Base-by-base conservation (phyloP, 805 yeast species). In the Yarrowia deformans region DNA sequence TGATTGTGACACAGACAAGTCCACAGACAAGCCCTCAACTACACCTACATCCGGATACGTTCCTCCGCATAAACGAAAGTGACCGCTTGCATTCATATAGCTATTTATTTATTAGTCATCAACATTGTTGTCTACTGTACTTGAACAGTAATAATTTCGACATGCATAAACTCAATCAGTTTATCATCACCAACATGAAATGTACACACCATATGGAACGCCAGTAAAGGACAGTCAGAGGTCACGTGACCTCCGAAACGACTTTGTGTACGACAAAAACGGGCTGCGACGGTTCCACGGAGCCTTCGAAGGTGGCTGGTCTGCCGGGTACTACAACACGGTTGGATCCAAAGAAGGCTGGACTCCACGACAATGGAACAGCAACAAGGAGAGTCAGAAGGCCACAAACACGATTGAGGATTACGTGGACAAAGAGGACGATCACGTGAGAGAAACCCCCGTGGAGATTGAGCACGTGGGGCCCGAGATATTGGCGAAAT, bases 311-410 rank as follows among this genome's bases (percentile, higher is more conserved):
- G 79, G 79, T 14, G 80, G 80, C n/a, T 76, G 73, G 67, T 73
- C 77, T 7, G 79, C 80, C 5, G 79, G 80, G 6, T 77, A 76
- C 63, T 73, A 70, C 73, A 76, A 77, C 48, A 71, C 79, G 8
- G 80, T 77, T 3, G 80, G 79, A 7, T 75, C 79, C 12, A 74
- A 75, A 40, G 79, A 77, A 69, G 79, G 79, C 29, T 77, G 79
- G 79, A 70, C 73, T 6, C 79, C 79, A 4, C 46, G 45, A 69
- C 73, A 45, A 43, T 70, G 54, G 76, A 72, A 63, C 64, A 69
- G 34, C 70, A 76, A 7, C 67, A 77, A 64, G 46, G 23, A 69
- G 55, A 13, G 63, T 67, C 46, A 71, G 69, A 23, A 50, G 23
- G 58, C 69, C 60, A 29, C 45, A 49, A 42, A 45, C 70, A 50